phyloP scores from a whole-genome alignment of 352 stramenopile genomes.

The Globisporangium cederbergense region DNA sequence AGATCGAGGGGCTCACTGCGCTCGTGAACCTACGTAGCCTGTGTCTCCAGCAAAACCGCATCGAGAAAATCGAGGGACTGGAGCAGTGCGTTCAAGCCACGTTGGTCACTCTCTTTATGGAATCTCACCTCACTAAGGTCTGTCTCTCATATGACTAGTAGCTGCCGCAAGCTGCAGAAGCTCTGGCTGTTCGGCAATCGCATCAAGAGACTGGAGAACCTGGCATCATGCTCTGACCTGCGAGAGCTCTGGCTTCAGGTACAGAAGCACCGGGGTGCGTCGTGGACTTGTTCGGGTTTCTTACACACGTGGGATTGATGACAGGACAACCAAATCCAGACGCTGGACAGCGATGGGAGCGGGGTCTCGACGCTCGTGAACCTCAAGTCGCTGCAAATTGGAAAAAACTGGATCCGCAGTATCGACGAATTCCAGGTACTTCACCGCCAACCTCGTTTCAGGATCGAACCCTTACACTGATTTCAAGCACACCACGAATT shows the following conservation, averaged over 20 bases:
- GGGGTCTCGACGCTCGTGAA: conserved; percentile 66
- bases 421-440: conserved; percentile 60
- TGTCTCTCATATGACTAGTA: background rate
- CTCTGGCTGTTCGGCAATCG: conserved; percentile 82
- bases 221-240: conserved; percentile 63
- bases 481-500: background rate
- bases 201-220: conserved; percentile 54
- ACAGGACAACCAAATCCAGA: conserved; percentile 66
- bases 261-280: background rate
- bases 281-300: background rate
- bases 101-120: background rate
- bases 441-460: no score
- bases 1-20: conserved; percentile 45
- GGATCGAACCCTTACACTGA: background rate
- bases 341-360: conserved; percentile 24
- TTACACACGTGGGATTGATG: background rate
- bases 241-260: conserved; percentile 84
- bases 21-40: conserved; percentile 66
- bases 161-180: conserved; percentile 61
- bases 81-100: conserved; percentile 25
- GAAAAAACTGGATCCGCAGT: conserved; percentile 69
- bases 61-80: conserved; percentile 75
- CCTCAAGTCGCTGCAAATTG: conserved; percentile 64
- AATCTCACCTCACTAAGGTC: background rate
- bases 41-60: conserved; percentile 81